Evolutionary conservation across 1,139 yeast genomes (phyloP).

Genomic region (Blastobotrys persicus): DNA sequence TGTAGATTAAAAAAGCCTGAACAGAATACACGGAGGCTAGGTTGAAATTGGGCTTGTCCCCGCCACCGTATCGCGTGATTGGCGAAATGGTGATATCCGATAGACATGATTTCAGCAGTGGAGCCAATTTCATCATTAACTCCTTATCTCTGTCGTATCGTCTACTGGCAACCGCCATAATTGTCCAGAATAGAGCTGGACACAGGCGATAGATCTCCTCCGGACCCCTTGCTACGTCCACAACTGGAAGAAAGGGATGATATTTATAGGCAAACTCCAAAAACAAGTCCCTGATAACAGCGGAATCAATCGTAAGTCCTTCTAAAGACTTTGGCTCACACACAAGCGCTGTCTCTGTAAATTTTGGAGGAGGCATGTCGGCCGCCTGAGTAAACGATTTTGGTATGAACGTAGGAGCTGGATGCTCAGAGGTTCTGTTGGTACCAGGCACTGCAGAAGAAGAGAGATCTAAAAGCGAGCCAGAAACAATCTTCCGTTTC

Average conservation of each 20-base stretch:
- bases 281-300: constrained; percentile 62
- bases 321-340: constrained; percentile 72
- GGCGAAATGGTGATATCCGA: constrained; percentile 91
- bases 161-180: constrained; percentile 78
- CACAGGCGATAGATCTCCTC: constrained; percentile 74
- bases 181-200: constrained; percentile 92
- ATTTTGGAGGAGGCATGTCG: constrained; percentile 6
- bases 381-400: constrained; percentile 8
- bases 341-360: constrained; percentile 13
- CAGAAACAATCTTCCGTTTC: constrained; percentile 23
- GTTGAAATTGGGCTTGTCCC: constrained; percentile 63
- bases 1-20: constrained; percentile 83
- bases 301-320: constrained; percentile 56
- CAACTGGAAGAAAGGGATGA: constrained; percentile 84
- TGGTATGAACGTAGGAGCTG: constrained; percentile 24
- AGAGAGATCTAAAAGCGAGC: constrained; percentile 22
- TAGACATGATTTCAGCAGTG: constrained; percentile 67
- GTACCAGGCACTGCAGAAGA: not conserved
- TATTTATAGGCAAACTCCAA: constrained; percentile 69
- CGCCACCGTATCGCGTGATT: constrained; percentile 71
- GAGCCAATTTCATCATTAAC: constrained; percentile 55
- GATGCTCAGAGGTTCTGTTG: constrained; percentile 16
- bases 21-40: constrained; percentile 94
- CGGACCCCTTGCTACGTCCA: constrained; percentile 77
- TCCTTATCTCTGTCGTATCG: constrained; percentile 47